These are phyloP conservation scores for Laburnicola sp. DNA, from an alignment of 2,329 filamentous ascomycete species.

Conservation along the genomic window DNA sequence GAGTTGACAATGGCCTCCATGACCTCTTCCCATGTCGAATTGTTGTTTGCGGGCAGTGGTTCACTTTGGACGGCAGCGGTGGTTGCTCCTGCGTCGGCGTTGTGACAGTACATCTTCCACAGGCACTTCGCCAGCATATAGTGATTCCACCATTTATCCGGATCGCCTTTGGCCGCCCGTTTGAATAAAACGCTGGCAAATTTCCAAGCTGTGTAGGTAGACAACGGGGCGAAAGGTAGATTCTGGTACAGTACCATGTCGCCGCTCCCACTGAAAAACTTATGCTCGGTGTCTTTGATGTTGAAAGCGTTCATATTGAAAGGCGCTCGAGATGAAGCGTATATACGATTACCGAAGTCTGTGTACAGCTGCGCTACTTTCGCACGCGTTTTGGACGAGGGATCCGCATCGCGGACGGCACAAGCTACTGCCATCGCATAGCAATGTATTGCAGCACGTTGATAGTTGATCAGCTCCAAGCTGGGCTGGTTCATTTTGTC, in stretches of 20 bases:
- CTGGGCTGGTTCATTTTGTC: slow-evolving; percentile 89
- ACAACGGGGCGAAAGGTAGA: slow-evolving; percentile 60
- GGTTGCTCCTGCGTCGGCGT: slow-evolving; percentile 42
- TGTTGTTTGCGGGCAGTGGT: slow-evolving; percentile 21
- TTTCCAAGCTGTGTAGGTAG: slow-evolving; percentile 65
- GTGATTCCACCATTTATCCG: slow-evolving; percentile 67
- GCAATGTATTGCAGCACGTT: slow-evolving; percentile 81
- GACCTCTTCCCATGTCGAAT: slow-evolving; percentile 50
- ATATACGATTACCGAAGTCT: slow-evolving; percentile 70
- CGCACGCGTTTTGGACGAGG: slow-evolving; percentile 55
- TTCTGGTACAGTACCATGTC: slow-evolving; percentile 58
- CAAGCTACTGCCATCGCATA: slow-evolving; percentile 68
- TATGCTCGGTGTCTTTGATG: slow-evolving; percentile 60
- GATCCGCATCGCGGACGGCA: slow-evolving; percentile 60
- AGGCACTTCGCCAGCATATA: slow-evolving; percentile 72
- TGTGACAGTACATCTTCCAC: slow-evolving; percentile 68
- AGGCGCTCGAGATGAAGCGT: slow-evolving; percentile 69
- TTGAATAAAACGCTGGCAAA: slow-evolving; percentile 65
- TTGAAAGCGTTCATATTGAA: slow-evolving; percentile 69
- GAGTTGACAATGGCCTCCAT: slow-evolving; percentile 62
- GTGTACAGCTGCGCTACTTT: slow-evolving; percentile 68
- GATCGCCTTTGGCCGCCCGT: slow-evolving; percentile 60
- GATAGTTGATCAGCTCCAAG: slow-evolving; percentile 71
- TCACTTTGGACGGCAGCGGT: slow-evolving; percentile 39
- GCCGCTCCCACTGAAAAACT: slow-evolving; percentile 60